Evolutionary conservation across 345 rosid species (phyloP).

Genomic region (Pistacia integerrima): DNA sequence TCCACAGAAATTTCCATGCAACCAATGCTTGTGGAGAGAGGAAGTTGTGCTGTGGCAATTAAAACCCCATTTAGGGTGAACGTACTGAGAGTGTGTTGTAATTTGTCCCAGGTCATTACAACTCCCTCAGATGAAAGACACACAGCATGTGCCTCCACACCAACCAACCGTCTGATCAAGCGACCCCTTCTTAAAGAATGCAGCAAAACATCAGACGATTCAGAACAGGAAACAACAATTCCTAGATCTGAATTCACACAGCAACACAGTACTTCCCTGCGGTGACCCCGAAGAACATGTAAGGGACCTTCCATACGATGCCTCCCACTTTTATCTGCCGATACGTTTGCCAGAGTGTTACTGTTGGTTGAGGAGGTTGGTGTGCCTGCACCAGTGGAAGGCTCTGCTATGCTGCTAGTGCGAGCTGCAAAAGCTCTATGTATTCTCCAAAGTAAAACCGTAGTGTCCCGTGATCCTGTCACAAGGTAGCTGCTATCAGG

Average conservation of each 20-base stretch:
- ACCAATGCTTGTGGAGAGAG: constrained; percentile 59
- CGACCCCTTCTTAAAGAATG: constrained; percentile 90
- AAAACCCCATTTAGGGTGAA: constrained; percentile 75
- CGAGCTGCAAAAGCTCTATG: constrained; percentile 58
- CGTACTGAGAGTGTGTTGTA: constrained; percentile 58
- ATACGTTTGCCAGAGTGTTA: constrained; percentile 43
- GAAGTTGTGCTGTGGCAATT: constrained; percentile 67
- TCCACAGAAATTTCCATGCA: constrained; percentile 88
- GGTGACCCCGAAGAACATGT: constrained; percentile 93
- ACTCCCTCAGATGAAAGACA: constrained; percentile 85
- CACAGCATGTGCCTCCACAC: constrained; percentile 75
- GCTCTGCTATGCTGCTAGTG: constrained; percentile 55
- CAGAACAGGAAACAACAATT: constrained; percentile 74
- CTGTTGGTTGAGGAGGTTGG: constrained; percentile 40
- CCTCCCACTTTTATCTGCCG: constrained; percentile 64
- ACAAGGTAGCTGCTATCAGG: constrained; percentile 83
- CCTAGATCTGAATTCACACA: constrained; percentile 91
- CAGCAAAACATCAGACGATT: constrained; percentile 70
- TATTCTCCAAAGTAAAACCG: constrained; percentile 90
- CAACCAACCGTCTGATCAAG: constrained; percentile 76
- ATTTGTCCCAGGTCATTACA: constrained; percentile 76
- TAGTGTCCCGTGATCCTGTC: constrained; percentile 86
- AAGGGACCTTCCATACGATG: constrained; percentile 85
- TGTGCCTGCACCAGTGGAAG: constrained; percentile 45
- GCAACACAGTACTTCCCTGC: constrained; percentile 66